Evolutionary conservation across 768 basidiomycete species (phyloP), one percentile per base, ranked within the genome.

Genomic region (Podaxis mareebaensis): DNA sequence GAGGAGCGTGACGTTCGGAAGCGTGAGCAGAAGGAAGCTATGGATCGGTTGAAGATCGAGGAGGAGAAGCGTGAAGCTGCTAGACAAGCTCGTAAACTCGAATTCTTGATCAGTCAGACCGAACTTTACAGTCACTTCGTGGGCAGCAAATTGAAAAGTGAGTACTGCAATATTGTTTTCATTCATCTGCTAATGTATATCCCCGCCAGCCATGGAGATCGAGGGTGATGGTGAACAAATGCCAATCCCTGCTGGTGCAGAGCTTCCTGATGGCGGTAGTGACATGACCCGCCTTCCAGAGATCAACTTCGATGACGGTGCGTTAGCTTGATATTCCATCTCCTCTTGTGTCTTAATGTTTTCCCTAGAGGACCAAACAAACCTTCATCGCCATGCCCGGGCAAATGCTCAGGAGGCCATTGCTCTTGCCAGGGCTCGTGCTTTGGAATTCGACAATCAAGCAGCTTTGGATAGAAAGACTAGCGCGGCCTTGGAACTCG

Each of bases 121-220:
- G 97, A 99, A 74, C 84, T 99, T 7, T 99, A 99, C 77, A 95
- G 93, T 67, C 97, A 99, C 78, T 99, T 99, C 83, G 95, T 99
- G 63, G 96, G 96, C 36, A 97, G 89, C 77, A 99, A 99, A 78
- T 84, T 94, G 58, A 93, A 93, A 75, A 94, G 92, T 93, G 74
- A 69, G 88, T 77, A 39, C 17, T 28, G 11, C 30, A 38, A 59
- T 12, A 55, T 53, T 56, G 59, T 61, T 17, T 17, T 26, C 38
- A 17, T 17, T 65, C 54, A 67, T 67, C 39, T 58, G 20, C 52
- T 62, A 64, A 74, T 44, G 62, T 51, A n/a, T 51, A 58, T 64
- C 42, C 13, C 33, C 52, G 4, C 38, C 67, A 94, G 92, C 92
- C 39, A 85, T 88, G 53, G 91, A 93, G 70, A 82, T 91, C 49